phyloP scores from a whole-genome alignment of 1,139 yeast species.

The Geotrichum bryndzae region DNA sequence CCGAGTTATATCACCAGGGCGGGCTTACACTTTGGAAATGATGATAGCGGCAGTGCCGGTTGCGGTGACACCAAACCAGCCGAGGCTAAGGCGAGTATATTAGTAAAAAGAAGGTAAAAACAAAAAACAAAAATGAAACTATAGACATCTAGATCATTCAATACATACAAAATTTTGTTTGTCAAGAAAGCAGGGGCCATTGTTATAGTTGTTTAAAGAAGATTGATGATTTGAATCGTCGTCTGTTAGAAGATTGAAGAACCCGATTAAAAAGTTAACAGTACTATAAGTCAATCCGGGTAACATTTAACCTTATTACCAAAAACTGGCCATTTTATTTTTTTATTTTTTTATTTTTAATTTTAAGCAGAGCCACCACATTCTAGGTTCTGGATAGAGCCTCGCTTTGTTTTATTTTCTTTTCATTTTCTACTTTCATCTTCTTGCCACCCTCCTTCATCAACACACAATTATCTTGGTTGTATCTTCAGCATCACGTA shows the following conservation, averaged over 20 bases:
- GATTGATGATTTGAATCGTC: background rate
- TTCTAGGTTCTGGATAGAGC: background rate
- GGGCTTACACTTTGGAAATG: slow-evolving; percentile 11
- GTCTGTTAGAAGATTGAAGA: background rate
- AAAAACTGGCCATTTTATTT: background rate
- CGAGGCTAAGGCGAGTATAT: background rate
- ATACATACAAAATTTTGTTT: slow-evolving; percentile 13
- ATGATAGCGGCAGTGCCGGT: slow-evolving; percentile 10
- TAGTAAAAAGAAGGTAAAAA: background rate
- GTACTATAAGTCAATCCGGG: background rate
- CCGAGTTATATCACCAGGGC: background rate
- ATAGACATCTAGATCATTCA: background rate
- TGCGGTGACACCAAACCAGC: slow-evolving; percentile 10
- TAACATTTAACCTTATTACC: background rate
- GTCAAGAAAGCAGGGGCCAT: slow-evolving; percentile 13
- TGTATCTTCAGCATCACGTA: background rate
- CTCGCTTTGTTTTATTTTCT: background rate
- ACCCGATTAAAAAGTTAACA: background rate
- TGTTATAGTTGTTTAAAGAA: background rate
- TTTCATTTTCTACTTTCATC: background rate
- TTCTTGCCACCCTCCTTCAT: background rate
- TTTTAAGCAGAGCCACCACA: background rate
- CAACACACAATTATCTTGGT: background rate
- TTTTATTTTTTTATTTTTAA: background rate
- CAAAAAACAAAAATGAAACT: background rate